These are phyloP conservation scores for Mallotus repandus DNA, from an alignment of 441 rosid genomes.

Conservation along the genomic window DNA sequence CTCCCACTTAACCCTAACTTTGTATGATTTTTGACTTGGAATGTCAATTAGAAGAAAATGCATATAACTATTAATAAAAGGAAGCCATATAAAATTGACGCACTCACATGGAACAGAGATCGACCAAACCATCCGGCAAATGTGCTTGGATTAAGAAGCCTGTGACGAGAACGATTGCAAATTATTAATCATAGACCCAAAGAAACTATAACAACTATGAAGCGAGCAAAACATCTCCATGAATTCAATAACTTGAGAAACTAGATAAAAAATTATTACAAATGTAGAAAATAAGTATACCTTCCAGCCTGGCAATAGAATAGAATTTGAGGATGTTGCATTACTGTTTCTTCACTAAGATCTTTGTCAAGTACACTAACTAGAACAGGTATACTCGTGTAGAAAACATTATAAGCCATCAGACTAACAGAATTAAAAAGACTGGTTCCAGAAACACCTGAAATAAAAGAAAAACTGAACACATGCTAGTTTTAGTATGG, in stretches of 20 bases:
- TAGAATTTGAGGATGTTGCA: conserved; percentile 99
- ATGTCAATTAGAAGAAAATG: background rate
- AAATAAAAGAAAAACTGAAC: conserved; percentile 92
- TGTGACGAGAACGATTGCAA: conserved; percentile 35
- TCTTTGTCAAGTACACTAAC: conserved; percentile 97
- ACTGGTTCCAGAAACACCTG: conserved; percentile 99
- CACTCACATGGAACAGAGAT: conserved; percentile 93
- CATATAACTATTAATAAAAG: background rate
- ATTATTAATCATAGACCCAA: conserved; percentile 7
- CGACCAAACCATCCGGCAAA: conserved; percentile 99
- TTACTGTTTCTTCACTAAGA: conserved; percentile 86
- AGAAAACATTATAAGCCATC: conserved; percentile 99
- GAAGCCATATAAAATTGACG: conserved; percentile 7
- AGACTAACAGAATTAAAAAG: conserved; percentile 97
- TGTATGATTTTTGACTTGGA: background rate
- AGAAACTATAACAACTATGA: background rate
- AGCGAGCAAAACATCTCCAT: conserved; percentile 15
- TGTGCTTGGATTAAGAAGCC: conserved; percentile 99
- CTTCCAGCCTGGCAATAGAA: conserved; percentile 99
- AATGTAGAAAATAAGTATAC: conserved; percentile 33
- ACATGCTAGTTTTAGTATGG: conserved; percentile 46
- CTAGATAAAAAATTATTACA: conserved; percentile 4
- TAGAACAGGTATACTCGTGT: conserved; percentile 93
- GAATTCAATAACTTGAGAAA: background rate
- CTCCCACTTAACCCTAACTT: conserved; percentile 1